These are phyloP conservation scores for Diaporthe sp. DNA, from an alignment of 2,329 filamentous ascomycete genomes.

Conservation along the genomic window DNA sequence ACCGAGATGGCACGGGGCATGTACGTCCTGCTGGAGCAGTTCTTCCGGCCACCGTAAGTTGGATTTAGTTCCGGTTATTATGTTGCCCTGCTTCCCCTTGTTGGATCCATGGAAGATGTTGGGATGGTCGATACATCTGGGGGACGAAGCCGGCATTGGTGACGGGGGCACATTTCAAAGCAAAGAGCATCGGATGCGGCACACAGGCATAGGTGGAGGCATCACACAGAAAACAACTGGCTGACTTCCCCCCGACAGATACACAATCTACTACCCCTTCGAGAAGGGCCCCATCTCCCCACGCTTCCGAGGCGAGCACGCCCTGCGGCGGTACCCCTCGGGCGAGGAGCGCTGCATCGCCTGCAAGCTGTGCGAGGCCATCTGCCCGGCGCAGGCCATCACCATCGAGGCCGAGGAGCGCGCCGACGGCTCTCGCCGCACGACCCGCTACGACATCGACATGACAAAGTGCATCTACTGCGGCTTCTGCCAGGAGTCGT, in stretches of 20 bases:
- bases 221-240: not conserved
- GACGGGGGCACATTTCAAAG: not conserved
- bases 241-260: slow-evolving; percentile 67
- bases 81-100: not conserved
- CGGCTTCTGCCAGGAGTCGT: slow-evolving; percentile 98
- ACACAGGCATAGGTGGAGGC: not conserved
- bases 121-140: not conserved
- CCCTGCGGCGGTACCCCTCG: slow-evolving; percentile 93
- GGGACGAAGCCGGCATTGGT: not conserved
- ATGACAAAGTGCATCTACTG: slow-evolving; percentile 99
- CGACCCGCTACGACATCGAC: slow-evolving; percentile 98
- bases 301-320: slow-evolving; percentile 98
- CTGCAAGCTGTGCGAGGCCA: slow-evolving; percentile 99
- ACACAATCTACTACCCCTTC: slow-evolving; percentile 99
- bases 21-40: slow-evolving; percentile 98
- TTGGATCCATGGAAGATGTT: slow-evolving; percentile 4
- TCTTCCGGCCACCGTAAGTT: slow-evolving; percentile 96
- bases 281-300: slow-evolving; percentile 99
- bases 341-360: slow-evolving; percentile 99
- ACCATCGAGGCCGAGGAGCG: slow-evolving; percentile 99
- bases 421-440: slow-evolving; percentile 93
- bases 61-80: slow-evolving; percentile 2
- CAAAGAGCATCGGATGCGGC: too few relatives aligned
- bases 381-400: slow-evolving; percentile 98
- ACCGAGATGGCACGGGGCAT: slow-evolving; percentile 97